These are phyloP conservation scores for Pseudocercospora musae DNA, from an alignment of 2,329 filamentous ascomycete genomes.

Conservation along the genomic window DNA sequence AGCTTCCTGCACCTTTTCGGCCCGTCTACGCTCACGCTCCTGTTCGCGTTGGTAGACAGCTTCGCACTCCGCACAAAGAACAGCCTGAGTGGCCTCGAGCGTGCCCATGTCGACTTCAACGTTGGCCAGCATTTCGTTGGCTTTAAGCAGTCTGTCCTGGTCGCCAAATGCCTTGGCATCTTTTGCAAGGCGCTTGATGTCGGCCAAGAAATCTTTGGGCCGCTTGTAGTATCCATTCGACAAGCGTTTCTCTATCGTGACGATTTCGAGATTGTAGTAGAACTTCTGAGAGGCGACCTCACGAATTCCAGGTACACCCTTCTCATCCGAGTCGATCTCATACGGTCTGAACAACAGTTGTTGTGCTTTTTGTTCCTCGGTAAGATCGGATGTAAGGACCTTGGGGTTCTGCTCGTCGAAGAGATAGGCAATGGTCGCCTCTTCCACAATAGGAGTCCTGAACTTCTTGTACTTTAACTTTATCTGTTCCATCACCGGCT, in stretches of 20 bases:
- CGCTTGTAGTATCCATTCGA: slow-evolving; percentile 95
- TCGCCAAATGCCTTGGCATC: slow-evolving; percentile 83
- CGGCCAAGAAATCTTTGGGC: slow-evolving; percentile 81
- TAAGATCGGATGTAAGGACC: slow-evolving; percentile 58
- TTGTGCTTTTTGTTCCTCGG: slow-evolving; percentile 51
- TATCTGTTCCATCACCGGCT: slow-evolving; percentile 96
- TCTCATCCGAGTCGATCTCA: slow-evolving; percentile 73
- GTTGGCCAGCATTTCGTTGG: slow-evolving; percentile 87
- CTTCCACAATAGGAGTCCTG: slow-evolving; percentile 72
- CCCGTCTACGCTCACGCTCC: slow-evolving; percentile 55
- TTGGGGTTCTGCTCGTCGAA: slow-evolving; percentile 78
- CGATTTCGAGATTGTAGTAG: slow-evolving; percentile 91
- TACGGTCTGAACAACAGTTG: slow-evolving; percentile 66
- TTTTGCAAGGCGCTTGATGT: slow-evolving; percentile 79
- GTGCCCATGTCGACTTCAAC: slow-evolving; percentile 88
- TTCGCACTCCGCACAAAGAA: slow-evolving; percentile 70
- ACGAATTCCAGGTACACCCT: slow-evolving; percentile 71
- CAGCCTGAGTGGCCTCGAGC: slow-evolving; percentile 64
- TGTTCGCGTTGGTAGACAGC: slow-evolving; percentile 72
- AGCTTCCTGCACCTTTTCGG: slow-evolving; percentile 55
- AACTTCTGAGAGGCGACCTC: slow-evolving; percentile 77
- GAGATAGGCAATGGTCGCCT: slow-evolving; percentile 72
- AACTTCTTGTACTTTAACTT: slow-evolving; percentile 88
- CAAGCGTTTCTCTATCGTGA: slow-evolving; percentile 90
- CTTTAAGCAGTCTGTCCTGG: slow-evolving; percentile 75